Evolutionary conservation across 768 basidiomycete genomes (phyloP).

Genomic region (Pulveroboletus sp.): DNA sequence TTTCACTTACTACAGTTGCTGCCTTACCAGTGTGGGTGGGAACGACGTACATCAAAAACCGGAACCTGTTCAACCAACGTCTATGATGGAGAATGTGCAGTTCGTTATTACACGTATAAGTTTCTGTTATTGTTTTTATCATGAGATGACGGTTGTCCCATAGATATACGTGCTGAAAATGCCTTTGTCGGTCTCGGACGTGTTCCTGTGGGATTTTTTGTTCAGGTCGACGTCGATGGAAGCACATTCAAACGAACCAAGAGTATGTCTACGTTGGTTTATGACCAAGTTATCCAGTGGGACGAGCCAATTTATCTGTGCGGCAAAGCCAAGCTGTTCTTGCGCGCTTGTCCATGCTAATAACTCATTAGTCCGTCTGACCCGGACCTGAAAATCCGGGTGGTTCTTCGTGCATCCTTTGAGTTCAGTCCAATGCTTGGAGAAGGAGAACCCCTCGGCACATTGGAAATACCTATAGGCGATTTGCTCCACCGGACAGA

Average conservation of each 20-base stretch:
- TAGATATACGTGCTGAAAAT: slow-evolving; percentile 14
- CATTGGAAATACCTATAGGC: not conserved
- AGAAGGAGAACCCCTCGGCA: not conserved
- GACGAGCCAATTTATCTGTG: not conserved
- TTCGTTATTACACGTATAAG: slow-evolving; percentile 4
- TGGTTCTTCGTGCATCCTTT: not conserved
- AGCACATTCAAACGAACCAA: slow-evolving; percentile 1
- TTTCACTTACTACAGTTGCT: not conserved
- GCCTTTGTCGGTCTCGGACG: slow-evolving; percentile 4
- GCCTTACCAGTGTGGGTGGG: not conserved
- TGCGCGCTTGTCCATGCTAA: not conserved
- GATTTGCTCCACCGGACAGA: not conserved
- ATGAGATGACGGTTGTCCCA: not conserved
- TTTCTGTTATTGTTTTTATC: not conserved
- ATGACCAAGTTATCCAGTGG: slow-evolving; percentile 10
- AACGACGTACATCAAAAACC: not conserved
- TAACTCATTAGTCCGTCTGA: not conserved
- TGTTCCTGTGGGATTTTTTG: slow-evolving; percentile 16
- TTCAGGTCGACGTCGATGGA: not conserved
- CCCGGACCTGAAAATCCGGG: not conserved
- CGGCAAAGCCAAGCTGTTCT: not conserved
- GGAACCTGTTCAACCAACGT: not conserved
- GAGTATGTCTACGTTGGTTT: not conserved
- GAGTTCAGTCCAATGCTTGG: not conserved
- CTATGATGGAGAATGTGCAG: not conserved